phyloP scores from a whole-genome alignment of 2,329 filamentous ascomycete species.

The Nakataea oryzae region DNA sequence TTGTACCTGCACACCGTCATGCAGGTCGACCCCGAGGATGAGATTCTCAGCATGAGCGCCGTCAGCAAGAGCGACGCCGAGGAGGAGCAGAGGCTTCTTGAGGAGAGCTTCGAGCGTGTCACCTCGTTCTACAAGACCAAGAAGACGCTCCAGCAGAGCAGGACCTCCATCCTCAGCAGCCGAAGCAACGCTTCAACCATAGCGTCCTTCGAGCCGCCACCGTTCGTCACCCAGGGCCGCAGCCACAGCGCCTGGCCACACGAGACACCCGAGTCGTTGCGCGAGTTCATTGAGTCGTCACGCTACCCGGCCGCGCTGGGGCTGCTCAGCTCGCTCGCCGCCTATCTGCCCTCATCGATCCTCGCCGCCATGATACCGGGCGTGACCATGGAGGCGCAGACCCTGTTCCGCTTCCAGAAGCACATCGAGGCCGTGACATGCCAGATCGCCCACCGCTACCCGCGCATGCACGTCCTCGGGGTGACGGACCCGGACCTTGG shows the following conservation, averaged over 20 bases:
- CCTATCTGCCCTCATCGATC: slow-evolving; percentile 12
- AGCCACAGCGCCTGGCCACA: slow-evolving; percentile 7
- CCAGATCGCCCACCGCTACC: slow-evolving; percentile 27
- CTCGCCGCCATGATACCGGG: slow-evolving; percentile 13
- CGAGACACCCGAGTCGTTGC: slow-evolving; percentile 18
- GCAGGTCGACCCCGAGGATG: slow-evolving; percentile 29
- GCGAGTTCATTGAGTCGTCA: slow-evolving; percentile 20
- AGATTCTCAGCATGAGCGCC: slow-evolving; percentile 16
- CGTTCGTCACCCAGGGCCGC: neutral
- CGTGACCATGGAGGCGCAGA: slow-evolving; percentile 19
- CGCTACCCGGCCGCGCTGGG: slow-evolving; percentile 18
- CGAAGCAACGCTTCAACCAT: neutral
- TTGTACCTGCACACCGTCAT: slow-evolving; percentile 22
- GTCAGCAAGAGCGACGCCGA: neutral
- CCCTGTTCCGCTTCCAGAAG: slow-evolving; percentile 18
- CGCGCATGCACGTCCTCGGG: slow-evolving; percentile 26
- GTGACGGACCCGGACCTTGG: slow-evolving; percentile 19
- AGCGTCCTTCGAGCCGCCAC: neutral
- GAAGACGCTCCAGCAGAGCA: neutral
- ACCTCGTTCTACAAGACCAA: slow-evolving; percentile 18
- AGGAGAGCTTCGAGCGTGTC: slow-evolving; percentile 25
- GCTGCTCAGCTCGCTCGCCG: slow-evolving; percentile 14
- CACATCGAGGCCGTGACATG: slow-evolving; percentile 21
- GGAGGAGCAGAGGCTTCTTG: slow-evolving; percentile 13
- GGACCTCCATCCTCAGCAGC: neutral